phyloP scores from a whole-genome alignment of 2,329 filamentous ascomycete genomes.

The Cladophialophora exuberans region DNA sequence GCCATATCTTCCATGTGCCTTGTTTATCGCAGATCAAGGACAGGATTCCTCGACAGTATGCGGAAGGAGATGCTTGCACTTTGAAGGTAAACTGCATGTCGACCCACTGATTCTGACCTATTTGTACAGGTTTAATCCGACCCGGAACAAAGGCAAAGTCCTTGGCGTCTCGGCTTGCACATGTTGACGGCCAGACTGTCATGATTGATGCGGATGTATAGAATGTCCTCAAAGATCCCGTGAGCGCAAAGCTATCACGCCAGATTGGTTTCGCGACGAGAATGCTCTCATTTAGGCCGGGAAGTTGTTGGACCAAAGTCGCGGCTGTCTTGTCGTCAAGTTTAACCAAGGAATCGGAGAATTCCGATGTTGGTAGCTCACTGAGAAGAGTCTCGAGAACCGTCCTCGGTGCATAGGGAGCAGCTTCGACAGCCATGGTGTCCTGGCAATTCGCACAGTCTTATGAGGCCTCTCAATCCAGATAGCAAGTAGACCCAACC shows the following conservation, averaged over 20 bases:
- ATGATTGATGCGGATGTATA: conserved; percentile 24
- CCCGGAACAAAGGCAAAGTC: neutral
- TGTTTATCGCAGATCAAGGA: neutral
- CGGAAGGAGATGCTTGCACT: neutral
- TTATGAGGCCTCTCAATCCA: neutral
- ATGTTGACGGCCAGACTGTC: conserved; percentile 24
- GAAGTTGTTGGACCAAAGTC: neutral
- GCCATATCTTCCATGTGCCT: conserved; percentile 35
- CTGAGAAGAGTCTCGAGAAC: conserved; percentile 1
- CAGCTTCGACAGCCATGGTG: conserved; percentile 3
- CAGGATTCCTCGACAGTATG: conserved; percentile 21
- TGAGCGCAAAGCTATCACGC: conserved; percentile 33
- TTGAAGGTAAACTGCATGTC: conserved; percentile 11
- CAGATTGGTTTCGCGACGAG: conserved; percentile 20
- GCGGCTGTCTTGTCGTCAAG: neutral
- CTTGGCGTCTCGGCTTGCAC: neutral
- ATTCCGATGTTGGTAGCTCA: neutral
- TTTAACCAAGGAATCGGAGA: neutral
- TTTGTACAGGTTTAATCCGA: neutral
- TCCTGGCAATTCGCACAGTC: neutral
- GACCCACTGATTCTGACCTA: conserved; percentile 9
- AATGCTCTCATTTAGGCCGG: neutral
- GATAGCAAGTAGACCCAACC: neutral
- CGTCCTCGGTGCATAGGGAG: conserved; percentile 2
- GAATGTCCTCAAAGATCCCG: conserved; percentile 32